Conservation (phyloP, 495 filamentous ascomycete species). For the Podospora appendiculata region DNA sequence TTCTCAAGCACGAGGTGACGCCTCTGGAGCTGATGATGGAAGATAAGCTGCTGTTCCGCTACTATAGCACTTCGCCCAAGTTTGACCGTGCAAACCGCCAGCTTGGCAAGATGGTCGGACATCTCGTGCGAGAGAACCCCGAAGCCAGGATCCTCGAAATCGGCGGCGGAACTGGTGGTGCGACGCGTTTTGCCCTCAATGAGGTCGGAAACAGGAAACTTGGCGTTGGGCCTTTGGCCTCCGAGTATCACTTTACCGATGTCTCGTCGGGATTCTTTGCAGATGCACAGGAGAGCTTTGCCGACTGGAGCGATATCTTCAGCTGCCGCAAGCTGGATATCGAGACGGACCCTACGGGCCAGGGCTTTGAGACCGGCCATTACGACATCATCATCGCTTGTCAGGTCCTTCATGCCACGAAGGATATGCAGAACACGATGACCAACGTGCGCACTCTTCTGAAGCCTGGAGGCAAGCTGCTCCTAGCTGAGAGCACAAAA, state of each 20-base stretch:
- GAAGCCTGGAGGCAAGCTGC: constrained; percentile 31
- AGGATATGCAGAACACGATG: constrained; percentile 22
- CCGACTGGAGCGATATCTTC: constrained; percentile 30
- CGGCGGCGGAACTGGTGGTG: not conserved
- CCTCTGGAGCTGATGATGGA: constrained; percentile 37
- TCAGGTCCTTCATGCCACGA: constrained; percentile 39
- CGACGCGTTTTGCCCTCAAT: not conserved
- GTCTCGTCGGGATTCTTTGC: constrained; percentile 43
- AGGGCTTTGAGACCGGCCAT: constrained; percentile 34
- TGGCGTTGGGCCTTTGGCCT: not conserved
- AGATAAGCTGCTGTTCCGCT: constrained; percentile 30
- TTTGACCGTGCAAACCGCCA: constrained; percentile 29
- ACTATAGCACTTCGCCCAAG: constrained; percentile 28
- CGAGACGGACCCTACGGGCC: constrained; percentile 7
- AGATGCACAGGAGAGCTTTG: constrained; percentile 34
- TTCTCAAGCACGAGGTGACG: constrained; percentile 30
- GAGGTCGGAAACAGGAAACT: not conserved
- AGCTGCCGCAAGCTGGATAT: not conserved
- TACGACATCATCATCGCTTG: constrained; percentile 48
- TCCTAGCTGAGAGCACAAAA: constrained; percentile 29
- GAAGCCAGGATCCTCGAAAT: not conserved
- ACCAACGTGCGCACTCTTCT: constrained; percentile 26
- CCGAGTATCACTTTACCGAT: constrained; percentile 43
- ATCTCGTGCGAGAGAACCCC: not conserved
- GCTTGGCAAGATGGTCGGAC: not conserved